Percentiles rank a stretch among this genome's conserved stretches.
These are phyloP conservation scores for Termitomyces sp. DNA, from an alignment of 768 basidiomycete species.

Conservation along the genomic window DNA sequence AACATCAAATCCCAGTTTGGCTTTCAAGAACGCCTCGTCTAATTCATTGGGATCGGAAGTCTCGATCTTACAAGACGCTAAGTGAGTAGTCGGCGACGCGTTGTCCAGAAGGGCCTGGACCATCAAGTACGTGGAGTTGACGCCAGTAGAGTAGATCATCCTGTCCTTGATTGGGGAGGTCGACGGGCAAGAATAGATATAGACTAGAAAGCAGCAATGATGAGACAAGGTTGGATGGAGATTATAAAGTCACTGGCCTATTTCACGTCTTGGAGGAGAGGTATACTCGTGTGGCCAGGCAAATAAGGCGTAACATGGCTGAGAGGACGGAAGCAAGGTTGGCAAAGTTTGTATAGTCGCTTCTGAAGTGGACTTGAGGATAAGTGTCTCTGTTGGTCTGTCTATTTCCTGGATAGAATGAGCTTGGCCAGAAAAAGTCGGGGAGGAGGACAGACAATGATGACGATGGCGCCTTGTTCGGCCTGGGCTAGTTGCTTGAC, in stretches of 20 bases:
- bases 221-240: conserved; percentile 22
- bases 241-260: conserved; percentile 35
- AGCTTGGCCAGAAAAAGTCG: not conserved
- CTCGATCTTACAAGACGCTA: conserved; percentile 66
- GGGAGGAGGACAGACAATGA: conserved; percentile 42
- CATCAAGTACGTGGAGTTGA: conserved; percentile 46
- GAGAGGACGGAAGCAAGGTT: conserved; percentile 43
- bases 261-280: conserved; percentile 43
- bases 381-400: conserved; percentile 52
- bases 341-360: conserved; percentile 39
- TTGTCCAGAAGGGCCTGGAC: conserved; percentile 48
- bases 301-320: conserved; percentile 68
- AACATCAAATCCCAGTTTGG: conserved; percentile 40
- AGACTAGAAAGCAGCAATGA: conserved; percentile 42
- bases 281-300: conserved; percentile 49
- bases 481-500: conserved; percentile 49
- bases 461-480: conserved; percentile 48
- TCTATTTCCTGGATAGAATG: conserved; percentile 54
- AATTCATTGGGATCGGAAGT: conserved; percentile 78
- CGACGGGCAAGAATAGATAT: conserved; percentile 90
- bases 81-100: conserved; percentile 29
- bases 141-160: conserved; percentile 85
- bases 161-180: conserved; percentile 75
- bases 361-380: conserved; percentile 35
- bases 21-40: conserved; percentile 53